Evolutionary conservation across 495 filamentous ascomycete species (phyloP).

Genomic region (Xylaria nigripes): DNA sequence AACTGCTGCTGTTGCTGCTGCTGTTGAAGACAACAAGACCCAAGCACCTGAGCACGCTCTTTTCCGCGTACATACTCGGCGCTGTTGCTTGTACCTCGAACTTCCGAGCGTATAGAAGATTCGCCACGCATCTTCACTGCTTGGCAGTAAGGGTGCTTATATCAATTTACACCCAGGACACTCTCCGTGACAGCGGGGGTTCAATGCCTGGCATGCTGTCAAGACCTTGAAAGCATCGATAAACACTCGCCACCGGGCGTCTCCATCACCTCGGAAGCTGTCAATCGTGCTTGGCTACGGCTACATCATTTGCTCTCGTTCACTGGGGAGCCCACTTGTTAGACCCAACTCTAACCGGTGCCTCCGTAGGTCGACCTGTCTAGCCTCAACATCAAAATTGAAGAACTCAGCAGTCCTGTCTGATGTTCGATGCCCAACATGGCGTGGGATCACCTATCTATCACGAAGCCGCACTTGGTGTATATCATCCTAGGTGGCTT

Average conservation of each 20-base stretch:
- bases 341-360: slow-evolving; percentile 16
- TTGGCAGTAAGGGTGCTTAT: background rate
- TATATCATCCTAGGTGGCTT: slow-evolving; percentile 98
- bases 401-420: background rate
- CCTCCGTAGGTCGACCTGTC: slow-evolving; percentile 1
- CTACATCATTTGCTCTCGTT: slow-evolving; percentile 7
- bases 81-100: background rate
- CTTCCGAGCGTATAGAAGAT: background rate
- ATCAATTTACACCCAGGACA: background rate
- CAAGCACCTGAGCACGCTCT: background rate
- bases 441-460: slow-evolving; percentile 86
- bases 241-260: slow-evolving; percentile 14
- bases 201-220: slow-evolving; percentile 17
- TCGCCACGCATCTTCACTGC: background rate
- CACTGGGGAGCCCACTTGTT: slow-evolving; percentile 2
- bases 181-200: background rate
- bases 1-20: background rate
- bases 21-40: background rate
- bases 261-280: slow-evolving; percentile 17
- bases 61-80: background rate
- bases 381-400: background rate
- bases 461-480: slow-evolving; percentile 94
- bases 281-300: slow-evolving; percentile 12
- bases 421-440: slow-evolving; percentile 39
- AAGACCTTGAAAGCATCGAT: slow-evolving; percentile 25